Evolutionary conservation across 2,329 filamentous ascomycete genomes (phyloP), one percentile per base, ranked within the genome.

Genomic region (Cytospora chrysosperma): DNA sequence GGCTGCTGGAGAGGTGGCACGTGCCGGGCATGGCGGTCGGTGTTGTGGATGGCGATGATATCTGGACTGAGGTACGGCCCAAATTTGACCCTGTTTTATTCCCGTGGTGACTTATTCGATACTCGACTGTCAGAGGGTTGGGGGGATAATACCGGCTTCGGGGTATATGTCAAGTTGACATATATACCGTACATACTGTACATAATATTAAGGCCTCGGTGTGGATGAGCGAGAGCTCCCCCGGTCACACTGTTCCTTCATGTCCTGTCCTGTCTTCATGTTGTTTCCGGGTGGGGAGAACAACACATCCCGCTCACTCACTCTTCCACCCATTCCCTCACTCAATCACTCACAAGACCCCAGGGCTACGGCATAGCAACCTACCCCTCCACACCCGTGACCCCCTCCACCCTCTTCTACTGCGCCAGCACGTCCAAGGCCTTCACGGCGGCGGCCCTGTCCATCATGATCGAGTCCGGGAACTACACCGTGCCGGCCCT

Each of bases 391-490:
- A 76, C 70, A 2, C 74, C 75, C 0, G 80, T 79, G 3, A 81
- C 77, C 1, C 68, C 77, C 2, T 71, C 77, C 13, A 85, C 83
- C 0, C 73, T 86, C 1, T 85, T 83, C 72, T 83, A 82, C 68
- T 75, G 76, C 53, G 84, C 79, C 26, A 83, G 81, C 69, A 84
- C 78, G 3, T 83, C 82, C 54, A 87, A 86, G 70, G 79, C 81
- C 6, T 79, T 84, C 68, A 83, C 81, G 2, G 79, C 82, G 6
- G 80, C 81, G 1, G 71, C 77, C 2, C 70, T 88, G 3, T 75
- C 79, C 1, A 71, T 81, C 0, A 74, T 85, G 13, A 76, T 85
- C 9, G 75, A 76, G 27, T 75, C 79, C 21, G 74, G 78, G n/a
- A 74, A 78, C 59, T 71, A 75, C 65, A 63, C 67, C 13, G 56